Evolutionary conservation across 139 green algal genomes (phyloP), one percentile per base, ranked within the genome.

Genomic region (Tetratostichococcus sp.): DNA sequence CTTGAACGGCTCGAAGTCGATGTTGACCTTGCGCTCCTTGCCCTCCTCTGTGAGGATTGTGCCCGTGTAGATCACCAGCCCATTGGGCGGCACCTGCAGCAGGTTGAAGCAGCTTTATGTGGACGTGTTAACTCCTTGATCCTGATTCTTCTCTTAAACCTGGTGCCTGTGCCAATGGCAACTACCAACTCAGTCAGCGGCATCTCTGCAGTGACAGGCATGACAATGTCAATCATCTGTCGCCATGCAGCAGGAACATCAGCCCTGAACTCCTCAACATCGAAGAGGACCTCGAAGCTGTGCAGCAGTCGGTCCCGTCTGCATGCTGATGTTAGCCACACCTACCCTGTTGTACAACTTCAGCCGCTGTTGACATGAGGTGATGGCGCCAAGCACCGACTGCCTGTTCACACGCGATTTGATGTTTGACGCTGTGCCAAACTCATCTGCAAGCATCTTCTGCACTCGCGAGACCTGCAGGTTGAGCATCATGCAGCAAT

Each of bases 1-100:
- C 83, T 99, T 99, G 91, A 99, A 99, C n/a, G 96, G 96, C 89
- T 99, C 96, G 83, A 99, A 99, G 83, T 99, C 96, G 43, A 99
- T 97, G 83, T 97, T 99, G 67, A 99, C 83, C 81, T 98, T 98
- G 83, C 96, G 96, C 81, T 98, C 94, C 87, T 99, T 99, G 74
- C 96, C 96, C 43, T 99, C 96, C 11, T 99, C 96, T 21, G 96
- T 99, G 77, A 99, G 74, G 65, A 99, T 91, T 6, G 91, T 98
- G 58, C 96, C 96, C 23, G 93, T 98, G 89, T 99, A 99, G 6
- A 99, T 73, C 17, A 99, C 92, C 35, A 99, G 86, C 16, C 96
- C 96, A 79, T 99, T 99, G 6, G 90, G 86, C 2, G 95, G 95
- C 31, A 99, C 93, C 85, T 94, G 84, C 2, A 73, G n/a, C 8